phyloP scores from a whole-genome alignment of 495 filamentous ascomycete species.

The Aspergillus ellipticus region DNA sequence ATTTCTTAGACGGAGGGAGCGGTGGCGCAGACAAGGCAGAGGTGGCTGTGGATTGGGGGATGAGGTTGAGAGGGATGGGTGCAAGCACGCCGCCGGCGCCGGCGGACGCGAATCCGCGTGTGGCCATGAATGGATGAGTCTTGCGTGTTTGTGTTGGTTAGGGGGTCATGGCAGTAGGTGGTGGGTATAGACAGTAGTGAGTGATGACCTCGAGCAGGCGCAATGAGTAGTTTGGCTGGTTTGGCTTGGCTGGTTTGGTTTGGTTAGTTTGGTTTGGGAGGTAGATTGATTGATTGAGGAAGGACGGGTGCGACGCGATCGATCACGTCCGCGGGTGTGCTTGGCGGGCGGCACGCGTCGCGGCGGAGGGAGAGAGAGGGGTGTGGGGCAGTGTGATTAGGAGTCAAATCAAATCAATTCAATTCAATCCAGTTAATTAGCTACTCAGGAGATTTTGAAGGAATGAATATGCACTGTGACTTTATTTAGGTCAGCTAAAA shows the following conservation, averaged over 20 bases:
- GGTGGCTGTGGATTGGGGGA: slow-evolving; percentile 15
- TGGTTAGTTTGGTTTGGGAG: too few species aligned
- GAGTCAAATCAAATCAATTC: background rate
- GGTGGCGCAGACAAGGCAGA: background rate
- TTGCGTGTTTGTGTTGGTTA: background rate
- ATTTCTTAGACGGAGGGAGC: background rate
- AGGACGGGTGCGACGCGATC: slow-evolving; percentile 6
- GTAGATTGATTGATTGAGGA: too few species aligned
- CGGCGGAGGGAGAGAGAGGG: background rate
- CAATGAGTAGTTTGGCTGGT: too few species aligned
- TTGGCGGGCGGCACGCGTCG: slow-evolving; percentile 34
- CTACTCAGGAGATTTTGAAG: too few species aligned
- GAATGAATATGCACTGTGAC: too few species aligned
- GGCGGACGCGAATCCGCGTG: slow-evolving; percentile 29
- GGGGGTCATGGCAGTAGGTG: too few species aligned
- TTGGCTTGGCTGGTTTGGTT: too few species aligned
- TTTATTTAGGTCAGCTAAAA: too few species aligned
- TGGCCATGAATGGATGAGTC: slow-evolving; percentile 15
- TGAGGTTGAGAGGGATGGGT: slow-evolving; percentile 34
- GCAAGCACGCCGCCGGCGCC: slow-evolving; percentile 30
- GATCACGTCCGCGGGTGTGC: slow-evolving; percentile 8
- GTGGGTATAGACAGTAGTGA: too few species aligned
- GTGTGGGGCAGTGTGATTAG: too few species aligned
- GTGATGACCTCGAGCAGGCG: too few species aligned
- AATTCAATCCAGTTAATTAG: background rate